phyloP scores from a whole-genome alignment of 2,329 filamentous ascomycete genomes.

The Harringtonia aguacate region DNA sequence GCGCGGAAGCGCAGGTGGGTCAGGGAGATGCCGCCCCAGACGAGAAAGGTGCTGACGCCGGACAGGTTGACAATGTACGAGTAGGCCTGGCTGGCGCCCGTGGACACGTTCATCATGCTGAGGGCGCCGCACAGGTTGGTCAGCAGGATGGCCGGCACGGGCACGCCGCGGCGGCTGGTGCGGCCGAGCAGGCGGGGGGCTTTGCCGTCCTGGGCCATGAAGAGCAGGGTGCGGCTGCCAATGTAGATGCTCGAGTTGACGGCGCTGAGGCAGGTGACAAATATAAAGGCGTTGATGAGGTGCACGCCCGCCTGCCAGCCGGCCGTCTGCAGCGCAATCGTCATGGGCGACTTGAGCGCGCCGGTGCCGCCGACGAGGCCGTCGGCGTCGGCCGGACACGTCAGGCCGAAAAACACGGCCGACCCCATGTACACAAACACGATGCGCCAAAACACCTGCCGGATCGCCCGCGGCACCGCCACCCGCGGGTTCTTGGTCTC shows the following conservation, averaged over 20 bases:
- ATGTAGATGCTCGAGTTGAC: conserved; percentile 73
- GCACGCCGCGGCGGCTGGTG: conserved; percentile 54
- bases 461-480: conserved; percentile 47
- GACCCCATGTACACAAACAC: conserved; percentile 56
- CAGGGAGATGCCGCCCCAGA: conserved; percentile 60
- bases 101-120: conserved; percentile 66
- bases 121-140: conserved; percentile 61
- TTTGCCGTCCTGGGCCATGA: conserved; percentile 64
- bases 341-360: conserved; percentile 62
- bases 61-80: conserved; percentile 59
- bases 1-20: conserved; percentile 62
- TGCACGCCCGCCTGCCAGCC: conserved; percentile 65
- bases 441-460: conserved; percentile 51
- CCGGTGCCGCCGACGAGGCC: conserved; percentile 51
- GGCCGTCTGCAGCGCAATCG: conserved; percentile 61
- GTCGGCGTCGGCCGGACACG: conserved; percentile 57
- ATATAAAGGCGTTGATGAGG: conserved; percentile 68
- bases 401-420: conserved; percentile 65
- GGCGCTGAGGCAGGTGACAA: conserved; percentile 61
- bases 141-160: conserved; percentile 50
- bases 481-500: conserved; percentile 47
- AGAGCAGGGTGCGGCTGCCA: conserved; percentile 61
- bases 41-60: conserved; percentile 60
- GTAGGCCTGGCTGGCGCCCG: conserved; percentile 55
- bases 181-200: conserved; percentile 59